These are phyloP conservation scores for Atractiella rhizophila DNA, from an alignment of 768 basidiomycete genomes.

Conservation along the genomic window DNA sequence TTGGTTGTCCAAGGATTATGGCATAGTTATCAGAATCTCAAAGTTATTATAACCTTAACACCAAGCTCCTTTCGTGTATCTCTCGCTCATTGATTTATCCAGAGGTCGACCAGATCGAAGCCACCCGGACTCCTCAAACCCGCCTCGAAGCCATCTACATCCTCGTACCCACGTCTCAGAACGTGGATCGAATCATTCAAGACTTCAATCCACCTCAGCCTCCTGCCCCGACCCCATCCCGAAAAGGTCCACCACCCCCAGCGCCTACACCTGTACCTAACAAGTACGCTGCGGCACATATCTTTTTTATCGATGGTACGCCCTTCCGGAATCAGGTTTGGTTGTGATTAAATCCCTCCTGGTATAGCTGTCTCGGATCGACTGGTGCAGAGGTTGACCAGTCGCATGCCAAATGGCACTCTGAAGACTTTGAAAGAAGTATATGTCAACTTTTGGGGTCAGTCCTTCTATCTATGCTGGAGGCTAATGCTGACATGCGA, in stretches of 20 bases:
- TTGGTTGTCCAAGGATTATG: no score
- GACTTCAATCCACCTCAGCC: slow-evolving; percentile 33
- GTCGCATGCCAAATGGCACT: slow-evolving; percentile 49
- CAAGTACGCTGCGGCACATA: slow-evolving; percentile 56
- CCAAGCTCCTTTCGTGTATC: no score
- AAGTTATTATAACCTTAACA: no score
- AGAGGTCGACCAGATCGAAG: slow-evolving; percentile 85
- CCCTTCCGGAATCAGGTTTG: background rate
- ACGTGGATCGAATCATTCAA: slow-evolving; percentile 65
- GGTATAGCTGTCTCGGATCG: slow-evolving; percentile 44
- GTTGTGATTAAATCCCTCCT: background rate
- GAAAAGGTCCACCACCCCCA: slow-evolving; percentile 8
- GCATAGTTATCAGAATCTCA: no score
- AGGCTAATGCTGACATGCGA: background rate
- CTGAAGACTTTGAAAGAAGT: slow-evolving; percentile 60
- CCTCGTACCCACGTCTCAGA: slow-evolving; percentile 80
- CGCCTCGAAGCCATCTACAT: slow-evolving; percentile 79
- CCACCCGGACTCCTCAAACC: slow-evolving; percentile 52
- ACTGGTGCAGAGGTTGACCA: slow-evolving; percentile 46
- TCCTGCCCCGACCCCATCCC: slow-evolving; percentile 1
- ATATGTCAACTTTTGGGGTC: slow-evolving; percentile 80
- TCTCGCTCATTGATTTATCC: background rate
- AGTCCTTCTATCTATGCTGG: slow-evolving; percentile 16
- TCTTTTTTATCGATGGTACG: slow-evolving; percentile 82
- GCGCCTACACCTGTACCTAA: slow-evolving; percentile 20